A percentile compares a stretch with the other conserved stretches of the same genome.
Conservation (phyloP, 2,329 filamentous ascomycete species). For the Dactylellina drechsleri region DNA sequence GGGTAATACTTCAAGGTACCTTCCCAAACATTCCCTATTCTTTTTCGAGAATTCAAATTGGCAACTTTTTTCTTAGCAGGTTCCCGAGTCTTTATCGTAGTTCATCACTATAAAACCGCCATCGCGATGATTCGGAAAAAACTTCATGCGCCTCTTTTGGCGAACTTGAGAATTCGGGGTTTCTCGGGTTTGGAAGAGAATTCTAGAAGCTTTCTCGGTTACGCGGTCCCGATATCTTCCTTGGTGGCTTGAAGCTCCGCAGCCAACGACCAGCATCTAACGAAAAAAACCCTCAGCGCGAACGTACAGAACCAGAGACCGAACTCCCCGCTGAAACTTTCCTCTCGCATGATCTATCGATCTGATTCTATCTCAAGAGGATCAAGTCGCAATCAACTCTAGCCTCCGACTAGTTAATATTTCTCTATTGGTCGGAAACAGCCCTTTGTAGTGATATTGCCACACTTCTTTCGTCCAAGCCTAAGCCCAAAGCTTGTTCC, state of each 20-base stretch:
- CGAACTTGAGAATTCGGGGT: neutral
- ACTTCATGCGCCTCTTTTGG: neutral
- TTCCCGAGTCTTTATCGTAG: neutral
- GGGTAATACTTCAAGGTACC: conserved; percentile 2
- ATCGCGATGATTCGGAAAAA: neutral
- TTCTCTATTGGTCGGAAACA: neutral
- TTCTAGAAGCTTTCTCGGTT: neutral
- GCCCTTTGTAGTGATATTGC: conserved; percentile 25
- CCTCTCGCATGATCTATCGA: no score
- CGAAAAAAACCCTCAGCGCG: no score
- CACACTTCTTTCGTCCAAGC: neutral
- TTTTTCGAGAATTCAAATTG: no score
- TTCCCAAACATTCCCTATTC: neutral
- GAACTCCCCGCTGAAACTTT: no score
- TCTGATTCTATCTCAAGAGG: no score
- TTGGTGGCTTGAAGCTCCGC: neutral
- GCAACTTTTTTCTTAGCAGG: no score
- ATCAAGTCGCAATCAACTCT: no score
- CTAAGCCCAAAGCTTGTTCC: conserved; percentile 46
- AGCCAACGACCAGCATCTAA: no score
- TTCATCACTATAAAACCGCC: neutral
- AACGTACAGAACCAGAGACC: no score
- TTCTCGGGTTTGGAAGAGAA: no score
- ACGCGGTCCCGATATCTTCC: neutral
- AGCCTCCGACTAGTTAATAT: no score